Percentiles rank a stretch among this genome's conserved stretches.
These are phyloP conservation scores for Combretum micranthum DNA, from an alignment of 345 rosid genomes.

Conservation along the genomic window DNA sequence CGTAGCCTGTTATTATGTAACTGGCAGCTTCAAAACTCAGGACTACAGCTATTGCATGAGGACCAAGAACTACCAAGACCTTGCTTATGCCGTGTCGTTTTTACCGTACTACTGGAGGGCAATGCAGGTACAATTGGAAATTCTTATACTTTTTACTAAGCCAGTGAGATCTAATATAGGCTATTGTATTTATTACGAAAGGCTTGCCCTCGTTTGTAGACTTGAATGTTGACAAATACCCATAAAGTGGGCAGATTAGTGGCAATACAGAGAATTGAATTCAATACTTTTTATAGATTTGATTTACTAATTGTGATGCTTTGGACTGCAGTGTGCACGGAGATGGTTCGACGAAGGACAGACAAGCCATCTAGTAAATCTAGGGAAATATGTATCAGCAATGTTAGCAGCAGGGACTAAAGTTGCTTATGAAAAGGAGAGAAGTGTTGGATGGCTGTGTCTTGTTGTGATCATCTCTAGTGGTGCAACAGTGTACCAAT, in stretches of 20 bases:
- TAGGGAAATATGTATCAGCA: constrained; percentile 97
- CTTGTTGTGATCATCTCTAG: constrained; percentile 76
- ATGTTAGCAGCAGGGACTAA: constrained; percentile 98
- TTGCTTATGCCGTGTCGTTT: constrained; percentile 91
- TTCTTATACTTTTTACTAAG: too few species aligned
- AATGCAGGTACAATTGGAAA: constrained; percentile 62
- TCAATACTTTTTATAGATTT: not conserved
- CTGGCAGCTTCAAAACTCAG: constrained; percentile 87
- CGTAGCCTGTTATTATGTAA: constrained; percentile 83
- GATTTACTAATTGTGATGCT: not conserved
- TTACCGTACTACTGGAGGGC: constrained; percentile 99
- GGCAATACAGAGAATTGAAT: too few species aligned
- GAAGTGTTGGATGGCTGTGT: constrained; percentile 58
- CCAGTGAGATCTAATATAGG: too few species aligned
- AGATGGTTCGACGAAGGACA: constrained; percentile 95
- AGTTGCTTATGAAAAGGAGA: constrained; percentile 86
- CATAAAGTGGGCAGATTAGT: too few species aligned
- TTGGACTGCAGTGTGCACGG: constrained; percentile 68
- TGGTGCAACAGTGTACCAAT: constrained; percentile 84
- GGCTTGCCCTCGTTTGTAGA: too few species aligned
- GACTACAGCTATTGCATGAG: constrained; percentile 86
- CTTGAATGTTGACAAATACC: too few species aligned
- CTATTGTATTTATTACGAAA: too few species aligned
- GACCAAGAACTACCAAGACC: constrained; percentile 68
- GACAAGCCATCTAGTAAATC: constrained; percentile 70